Evolutionary conservation across 768 basidiomycete genomes (phyloP).

Genomic region (Leccinum truebloodii): DNA sequence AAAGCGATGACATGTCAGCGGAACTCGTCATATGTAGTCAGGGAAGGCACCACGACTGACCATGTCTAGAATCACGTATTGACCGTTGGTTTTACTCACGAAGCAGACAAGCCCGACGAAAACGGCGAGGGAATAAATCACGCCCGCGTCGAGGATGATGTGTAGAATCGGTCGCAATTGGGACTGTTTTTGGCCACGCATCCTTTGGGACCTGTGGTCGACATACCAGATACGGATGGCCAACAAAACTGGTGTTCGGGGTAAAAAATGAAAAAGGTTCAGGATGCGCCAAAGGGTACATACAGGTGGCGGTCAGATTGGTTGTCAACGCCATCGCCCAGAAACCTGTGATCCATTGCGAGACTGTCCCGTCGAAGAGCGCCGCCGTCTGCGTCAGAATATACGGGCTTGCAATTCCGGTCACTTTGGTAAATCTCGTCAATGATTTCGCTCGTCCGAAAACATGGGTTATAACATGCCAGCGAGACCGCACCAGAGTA

Average conservation of each 20-base stretch:
- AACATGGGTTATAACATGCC: not conserved
- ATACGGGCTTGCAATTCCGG: constrained; percentile 18
- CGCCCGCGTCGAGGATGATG: constrained; percentile 7
- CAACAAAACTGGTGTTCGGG: not conserved
- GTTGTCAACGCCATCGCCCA: constrained; percentile 1
- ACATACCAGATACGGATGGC: not conserved
- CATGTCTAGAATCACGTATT: no score
- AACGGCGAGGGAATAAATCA: constrained; percentile 2
- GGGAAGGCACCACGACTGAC: not conserved
- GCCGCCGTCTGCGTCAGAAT: constrained; percentile 4
- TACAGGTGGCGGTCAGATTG: constrained; percentile 2
- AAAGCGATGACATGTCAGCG: not conserved
- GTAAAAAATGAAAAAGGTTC: not conserved
- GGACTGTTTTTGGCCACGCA: not conserved
- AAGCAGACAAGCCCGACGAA: constrained; percentile 1
- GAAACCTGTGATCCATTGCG: constrained; percentile 1
- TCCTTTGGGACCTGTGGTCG: not conserved
- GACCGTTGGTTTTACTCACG: not conserved
- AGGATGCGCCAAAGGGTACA: not conserved
- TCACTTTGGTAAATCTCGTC: constrained; percentile 3
- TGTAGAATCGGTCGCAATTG: not conserved
- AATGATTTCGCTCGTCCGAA: not conserved
- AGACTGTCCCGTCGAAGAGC: constrained; percentile 1
- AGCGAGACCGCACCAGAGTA: not conserved
- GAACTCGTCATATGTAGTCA: no score